These are phyloP conservation scores for Serendipita sp. DNA, from an alignment of 768 basidiomycete species.

Conservation along the genomic window DNA sequence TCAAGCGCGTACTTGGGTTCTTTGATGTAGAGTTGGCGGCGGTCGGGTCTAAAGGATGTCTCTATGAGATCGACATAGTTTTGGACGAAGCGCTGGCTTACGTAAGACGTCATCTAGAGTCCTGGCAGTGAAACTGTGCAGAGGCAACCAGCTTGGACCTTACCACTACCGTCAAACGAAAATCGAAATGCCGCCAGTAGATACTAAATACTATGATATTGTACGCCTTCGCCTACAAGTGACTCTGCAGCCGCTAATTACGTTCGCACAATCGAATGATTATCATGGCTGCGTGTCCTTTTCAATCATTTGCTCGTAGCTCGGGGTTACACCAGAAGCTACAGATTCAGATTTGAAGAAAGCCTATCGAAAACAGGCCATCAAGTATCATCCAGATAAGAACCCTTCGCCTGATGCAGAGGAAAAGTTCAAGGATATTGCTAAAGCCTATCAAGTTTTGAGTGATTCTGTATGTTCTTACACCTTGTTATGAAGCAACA, in stretches of 20 bases:
- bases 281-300: not conserved
- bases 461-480: conserved; percentile 52
- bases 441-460: conserved; percentile 86
- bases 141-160: too few species aligned
- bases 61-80: too few species aligned
- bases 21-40: too few species aligned
- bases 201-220: conserved; percentile 79
- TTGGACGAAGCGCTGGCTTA: too few species aligned
- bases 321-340: conserved; percentile 55
- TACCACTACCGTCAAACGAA: too few species aligned
- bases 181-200: conserved; percentile 59
- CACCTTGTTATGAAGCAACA: not conserved
- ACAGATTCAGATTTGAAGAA: conserved; percentile 79
- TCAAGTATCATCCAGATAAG: conserved; percentile 96
- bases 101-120: too few species aligned
- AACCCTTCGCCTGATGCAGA: conserved; percentile 86
- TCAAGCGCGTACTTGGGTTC: too few species aligned
- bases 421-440: conserved; percentile 89
- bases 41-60: too few species aligned
- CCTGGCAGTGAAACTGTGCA: too few species aligned
- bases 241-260: not conserved
- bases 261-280: not conserved
- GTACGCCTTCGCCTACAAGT: conserved; percentile 25
- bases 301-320: conserved; percentile 23
- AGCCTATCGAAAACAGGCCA: conserved; percentile 86